Evolutionary conservation across 2,329 filamentous ascomycete genomes (phyloP).

Genomic region (Sporothrix schenckii): DNA sequence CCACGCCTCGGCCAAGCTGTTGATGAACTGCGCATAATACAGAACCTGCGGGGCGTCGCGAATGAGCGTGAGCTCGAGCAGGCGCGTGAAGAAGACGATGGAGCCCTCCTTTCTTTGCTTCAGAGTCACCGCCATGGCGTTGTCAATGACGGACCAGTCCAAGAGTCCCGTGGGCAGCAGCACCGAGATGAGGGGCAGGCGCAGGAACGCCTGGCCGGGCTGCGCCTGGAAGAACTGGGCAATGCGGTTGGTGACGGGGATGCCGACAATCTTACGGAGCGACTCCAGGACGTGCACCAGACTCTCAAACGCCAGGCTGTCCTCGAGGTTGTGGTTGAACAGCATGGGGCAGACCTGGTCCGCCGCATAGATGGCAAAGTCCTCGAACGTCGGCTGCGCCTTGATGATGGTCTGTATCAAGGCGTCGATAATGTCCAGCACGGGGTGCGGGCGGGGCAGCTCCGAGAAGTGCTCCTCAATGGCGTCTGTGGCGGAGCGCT

Average conservation of each 20-base stretch:
- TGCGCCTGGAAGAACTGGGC: slow-evolving; percentile 61
- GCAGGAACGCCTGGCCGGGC: slow-evolving; percentile 58
- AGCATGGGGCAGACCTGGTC: slow-evolving; percentile 62
- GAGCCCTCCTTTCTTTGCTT: slow-evolving; percentile 70
- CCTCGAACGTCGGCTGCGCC: slow-evolving; percentile 63
- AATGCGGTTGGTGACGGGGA: slow-evolving; percentile 58
- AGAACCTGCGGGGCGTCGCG: slow-evolving; percentile 76
- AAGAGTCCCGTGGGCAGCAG: slow-evolving; percentile 63
- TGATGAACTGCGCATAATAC: slow-evolving; percentile 82
- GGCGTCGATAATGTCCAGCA: slow-evolving; percentile 65
- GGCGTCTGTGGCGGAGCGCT: slow-evolving; percentile 56
- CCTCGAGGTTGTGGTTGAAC: slow-evolving; percentile 54
- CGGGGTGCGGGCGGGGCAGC: slow-evolving; percentile 60
- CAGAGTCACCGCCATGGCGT: slow-evolving; percentile 73
- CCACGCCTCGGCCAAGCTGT: slow-evolving; percentile 79
- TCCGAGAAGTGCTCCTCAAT: slow-evolving; percentile 63
- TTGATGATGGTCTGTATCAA: slow-evolving; percentile 66
- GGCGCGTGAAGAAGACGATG: slow-evolving; percentile 75
- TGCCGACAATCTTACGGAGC: slow-evolving; percentile 61
- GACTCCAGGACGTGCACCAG: slow-evolving; percentile 65
- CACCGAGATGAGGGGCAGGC: slow-evolving; percentile 60
- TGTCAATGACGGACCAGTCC: slow-evolving; percentile 68
- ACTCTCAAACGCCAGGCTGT: slow-evolving; percentile 62
- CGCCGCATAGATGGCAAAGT: slow-evolving; percentile 61
- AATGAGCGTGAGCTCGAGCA: slow-evolving; percentile 78